These are phyloP conservation scores for Paxillus involutus DNA, from an alignment of 768 basidiomycete genomes.

Conservation along the genomic window DNA sequence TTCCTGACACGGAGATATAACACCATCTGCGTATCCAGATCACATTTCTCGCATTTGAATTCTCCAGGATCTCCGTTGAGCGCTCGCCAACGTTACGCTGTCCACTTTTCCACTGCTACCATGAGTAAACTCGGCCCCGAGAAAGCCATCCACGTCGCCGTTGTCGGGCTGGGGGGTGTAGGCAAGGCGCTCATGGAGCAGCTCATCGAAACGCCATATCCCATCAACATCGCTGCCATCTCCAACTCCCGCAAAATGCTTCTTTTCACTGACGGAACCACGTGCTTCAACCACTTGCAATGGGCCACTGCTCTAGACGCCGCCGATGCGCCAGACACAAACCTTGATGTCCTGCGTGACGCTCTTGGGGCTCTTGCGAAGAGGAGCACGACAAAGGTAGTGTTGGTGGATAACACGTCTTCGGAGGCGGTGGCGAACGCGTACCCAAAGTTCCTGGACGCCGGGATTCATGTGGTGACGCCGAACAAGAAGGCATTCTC, in stretches of 20 bases:
- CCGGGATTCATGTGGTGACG: slow-evolving; percentile 86
- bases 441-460: slow-evolving; percentile 78
- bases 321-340: slow-evolving; percentile 32
- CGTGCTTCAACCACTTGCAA: slow-evolving; percentile 35
- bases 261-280: slow-evolving; percentile 49
- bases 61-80: neutral
- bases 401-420: slow-evolving; percentile 91
- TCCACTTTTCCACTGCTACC: slow-evolving; percentile 2
- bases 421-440: slow-evolving; percentile 75
- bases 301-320: slow-evolving; percentile 51
- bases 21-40: neutral
- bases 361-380: slow-evolving; percentile 46
- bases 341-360: slow-evolving; percentile 39
- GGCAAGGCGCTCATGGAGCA: slow-evolving; percentile 86
- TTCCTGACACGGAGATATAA: neutral
- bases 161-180: slow-evolving; percentile 92
- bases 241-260: slow-evolving; percentile 65
- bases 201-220: slow-evolving; percentile 61
- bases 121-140: slow-evolving; percentile 19
- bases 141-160: slow-evolving; percentile 56
- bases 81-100: neutral
- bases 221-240: slow-evolving; percentile 68
- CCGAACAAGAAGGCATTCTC: slow-evolving; percentile 99
- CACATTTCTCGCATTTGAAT: neutral
- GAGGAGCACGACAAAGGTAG: slow-evolving; percentile 47